Base-by-base conservation (phyloP, 2,329 filamentous ascomycete genomes). In the Stagonosporopsis cucurbitacearum region DNA sequence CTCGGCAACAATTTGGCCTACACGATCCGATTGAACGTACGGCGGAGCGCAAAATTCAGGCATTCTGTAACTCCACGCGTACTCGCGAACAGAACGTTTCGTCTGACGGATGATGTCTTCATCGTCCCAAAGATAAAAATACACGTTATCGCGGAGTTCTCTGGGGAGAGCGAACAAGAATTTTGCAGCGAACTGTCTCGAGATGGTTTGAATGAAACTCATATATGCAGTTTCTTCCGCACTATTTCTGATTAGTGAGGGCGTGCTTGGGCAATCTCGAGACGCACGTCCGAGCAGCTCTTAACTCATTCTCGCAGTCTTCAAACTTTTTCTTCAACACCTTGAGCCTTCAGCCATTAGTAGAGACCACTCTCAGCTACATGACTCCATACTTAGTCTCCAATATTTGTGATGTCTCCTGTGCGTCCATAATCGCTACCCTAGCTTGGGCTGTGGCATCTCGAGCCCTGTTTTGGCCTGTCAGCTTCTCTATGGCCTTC, bases 231-330 rank as follows among this genome's bases (percentile, higher is more conserved):
- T 15, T 36, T 55, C 46, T 35, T 55, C 52, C 20, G 22, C 35
- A 1, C 46, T 50, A 12, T 1, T 23, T 2, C 1, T 4, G 17
- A 25, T 55, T 9, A 50, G 45, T 32, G 28, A n/a, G n/a, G 13
- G 46, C 5, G 17, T 6, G 32, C 20, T 3, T 20, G 8, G 7
- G 6, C 2, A 6, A 25, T 13, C 2, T 12, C 12, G 12, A 22
- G 15, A 86, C 88, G 75, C 85, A 89, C 74, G 74, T 73, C 94
- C 1, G 90, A 85, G 53, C 46, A 19, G 28, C 41, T 26, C n/a
- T 36, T 5, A 55, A 35, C 3, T 28, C 53, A 25, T 17, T 25
- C 8, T 45, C 42, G 42, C 53, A 55, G 11, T 55, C 19, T 15
- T 50, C 28, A 9, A 46, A 30, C 32, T 55, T 41, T 35, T 36